Base-by-base conservation (phyloP, 2,329 filamentous ascomycete genomes). In the Paecilomyces niveus region DNA sequence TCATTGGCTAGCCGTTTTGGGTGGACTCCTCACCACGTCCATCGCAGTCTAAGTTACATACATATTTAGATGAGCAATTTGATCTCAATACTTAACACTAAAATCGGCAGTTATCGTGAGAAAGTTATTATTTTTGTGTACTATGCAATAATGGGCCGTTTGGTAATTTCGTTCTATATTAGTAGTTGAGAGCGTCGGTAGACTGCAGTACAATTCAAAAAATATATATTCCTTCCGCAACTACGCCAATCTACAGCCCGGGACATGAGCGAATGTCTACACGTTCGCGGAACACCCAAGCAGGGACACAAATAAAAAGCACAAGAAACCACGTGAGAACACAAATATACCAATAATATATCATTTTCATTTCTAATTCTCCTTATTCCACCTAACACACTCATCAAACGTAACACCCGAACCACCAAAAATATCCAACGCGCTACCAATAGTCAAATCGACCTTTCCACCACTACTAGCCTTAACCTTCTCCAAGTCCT, bases 391-490 rank as follows among this genome's bases (percentile, higher is more conserved):
- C 66, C 81, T 79, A 35, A 96, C 87, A 72, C 93, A 97, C 58
- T 97, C 92, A 33, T 89, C 87, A 70, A 97, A 92, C 62, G 83
- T 90, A 57, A 97, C 91, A 1, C 90, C 89, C 18, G 80, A 85
- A 1, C 94, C 94, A 8, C 94, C 94, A 73, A 99, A 99, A 64
- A 96, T 92, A 76, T 99, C 94, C 67, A 99, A 76, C 1, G 94
- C 94, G 72, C 94, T 97, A 11, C 94, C 94, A 70, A 97, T 97
- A 0, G 94, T 99, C 66, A 99, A 79, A 71, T 99, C 92, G 22
- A 97, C 87, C 71, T 86, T 90, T 29, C 91, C 92, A 35, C 76
- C 74, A 73, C 93, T 97, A 63, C 96, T 78, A 50, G 76, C 75
- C 76, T 91, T 89, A 9, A 99, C 94, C 35, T 85, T 81, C 59